Evolutionary conservation across 257 asterid species (phyloP).

Genomic region (Knoxia roxburghii): DNA sequence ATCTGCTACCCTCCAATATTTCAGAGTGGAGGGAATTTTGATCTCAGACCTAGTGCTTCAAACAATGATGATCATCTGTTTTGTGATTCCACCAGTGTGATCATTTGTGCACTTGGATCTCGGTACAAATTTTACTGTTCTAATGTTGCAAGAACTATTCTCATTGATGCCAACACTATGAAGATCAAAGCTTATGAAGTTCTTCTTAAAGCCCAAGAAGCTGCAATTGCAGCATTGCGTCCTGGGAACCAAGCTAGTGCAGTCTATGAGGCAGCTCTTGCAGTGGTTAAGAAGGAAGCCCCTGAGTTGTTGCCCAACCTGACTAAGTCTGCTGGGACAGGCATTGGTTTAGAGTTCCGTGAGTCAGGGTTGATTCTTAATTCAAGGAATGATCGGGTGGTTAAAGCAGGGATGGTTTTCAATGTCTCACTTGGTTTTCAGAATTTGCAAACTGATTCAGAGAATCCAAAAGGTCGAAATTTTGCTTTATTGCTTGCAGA

Average conservation of each 20-base stretch:
- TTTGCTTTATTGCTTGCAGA: conserved; percentile 68
- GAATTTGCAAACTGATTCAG: conserved; percentile 41
- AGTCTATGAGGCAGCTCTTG: conserved; percentile 51
- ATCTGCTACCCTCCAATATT: conserved; percentile 84
- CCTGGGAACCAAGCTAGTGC: conserved; percentile 53
- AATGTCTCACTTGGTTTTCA: conserved; percentile 73
- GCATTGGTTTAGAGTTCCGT: conserved; percentile 79
- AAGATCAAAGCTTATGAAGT: conserved; percentile 68
- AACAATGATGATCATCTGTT: conserved; percentile 54
- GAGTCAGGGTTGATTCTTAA: conserved; percentile 57
- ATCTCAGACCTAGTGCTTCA: conserved; percentile 65
- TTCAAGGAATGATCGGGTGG: conserved; percentile 46
- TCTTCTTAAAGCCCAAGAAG: conserved; percentile 66
- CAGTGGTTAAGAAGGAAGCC: conserved; percentile 55
- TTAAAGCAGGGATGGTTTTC: conserved; percentile 71
- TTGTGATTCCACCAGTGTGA: conserved; percentile 55
- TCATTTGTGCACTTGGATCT: conserved; percentile 65
- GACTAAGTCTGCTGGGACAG: conserved; percentile 75
- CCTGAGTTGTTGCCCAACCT: conserved; percentile 54
- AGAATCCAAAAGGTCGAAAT: conserved; percentile 46
- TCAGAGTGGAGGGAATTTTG: conserved; percentile 75
- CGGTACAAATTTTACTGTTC: conserved; percentile 77
- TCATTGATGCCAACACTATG: conserved; percentile 45
- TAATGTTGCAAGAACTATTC: conserved; percentile 62
- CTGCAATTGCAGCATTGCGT: conserved; percentile 57